A percentile compares a stretch with the other conserved stretches of the same genome.
Conservation (phyloP, 1,284 basidiomycete species). For the Leccinum huronense region DNA sequence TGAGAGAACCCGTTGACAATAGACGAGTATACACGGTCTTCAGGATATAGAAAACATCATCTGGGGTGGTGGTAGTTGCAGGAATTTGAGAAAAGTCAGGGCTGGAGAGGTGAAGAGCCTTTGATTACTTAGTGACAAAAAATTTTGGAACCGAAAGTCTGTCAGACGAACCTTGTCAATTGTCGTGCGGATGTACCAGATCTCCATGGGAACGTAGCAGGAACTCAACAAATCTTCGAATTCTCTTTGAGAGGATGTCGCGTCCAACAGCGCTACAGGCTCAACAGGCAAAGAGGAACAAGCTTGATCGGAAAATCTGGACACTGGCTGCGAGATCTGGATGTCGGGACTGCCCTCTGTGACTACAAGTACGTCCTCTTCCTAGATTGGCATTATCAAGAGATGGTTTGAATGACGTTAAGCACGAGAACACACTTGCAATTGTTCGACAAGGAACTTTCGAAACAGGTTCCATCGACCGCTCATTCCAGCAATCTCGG, state of each 20-base stretch:
- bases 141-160: not conserved
- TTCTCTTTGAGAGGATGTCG: slow-evolving; percentile 54
- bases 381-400: slow-evolving; percentile 18
- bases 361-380: slow-evolving; percentile 21
- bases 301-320: slow-evolving; percentile 1
- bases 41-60: slow-evolving; percentile 93
- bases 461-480: slow-evolving; percentile 91
- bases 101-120: slow-evolving; percentile 72
- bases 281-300: slow-evolving; percentile 6
- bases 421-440: slow-evolving; percentile 46
- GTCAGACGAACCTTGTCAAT: slow-evolving; percentile 72
- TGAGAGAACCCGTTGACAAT: slow-evolving; percentile 68
- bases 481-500: slow-evolving; percentile 86
- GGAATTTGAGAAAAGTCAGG: slow-evolving; percentile 67
- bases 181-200: slow-evolving; percentile 87
- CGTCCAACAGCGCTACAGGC: slow-evolving; percentile 37
- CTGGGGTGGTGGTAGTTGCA: slow-evolving; percentile 72
- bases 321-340: slow-evolving; percentile 1
- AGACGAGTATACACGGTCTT: slow-evolving; percentile 79
- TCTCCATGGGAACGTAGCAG: slow-evolving; percentile 87
- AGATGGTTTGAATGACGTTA: not conserved
- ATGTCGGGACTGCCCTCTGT: not conserved
- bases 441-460: slow-evolving; percentile 77
- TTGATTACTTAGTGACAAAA: slow-evolving; percentile 9
- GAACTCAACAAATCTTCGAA: slow-evolving; percentile 70